Evolutionary conservation across 2,329 filamentous ascomycete species (phyloP), one percentile per base, ranked within the genome.

Genomic region (Camptophora hylomeconis): DNA sequence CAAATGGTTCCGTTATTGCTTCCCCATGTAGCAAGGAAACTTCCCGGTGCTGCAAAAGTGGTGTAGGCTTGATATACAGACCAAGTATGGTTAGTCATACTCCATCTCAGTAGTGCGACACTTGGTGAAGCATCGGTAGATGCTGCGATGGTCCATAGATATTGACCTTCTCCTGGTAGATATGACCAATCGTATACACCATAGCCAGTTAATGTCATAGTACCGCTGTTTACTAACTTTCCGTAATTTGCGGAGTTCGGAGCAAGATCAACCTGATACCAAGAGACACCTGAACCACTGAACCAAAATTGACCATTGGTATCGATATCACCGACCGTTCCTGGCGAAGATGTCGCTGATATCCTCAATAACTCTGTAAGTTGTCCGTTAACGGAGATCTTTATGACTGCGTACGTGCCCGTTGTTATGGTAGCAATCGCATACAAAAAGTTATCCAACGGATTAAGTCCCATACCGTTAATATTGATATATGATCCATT

Each of bases 371-470:
- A 12, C 21, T 5, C n/a, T 13, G 21, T 24, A n/a, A 24, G 21
- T 5, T n/a, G 12, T n/a, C 21, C 21, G 21, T 24, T 13, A n/a
- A 13, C n/a, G n/a, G n/a, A n/a, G n/a, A n/a, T n/a, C n/a, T n/a
- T n/a, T n/a, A n/a, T n/a, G n/a, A n/a, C n/a, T n/a, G n/a, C n/a
- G 21, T 13, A 13, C 21, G 15, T 12, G 21, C 10, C 21, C 11
- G 10, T 24, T 24, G 21, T 12, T 24, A 5, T 24, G 7, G 10
- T 13, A 5, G 5, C 21, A n/a, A 5, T 12, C 10, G 11, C 21
- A 13, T 24, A 24, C 11, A 24, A 12, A 13, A 24, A 24, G 21
- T 24, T 24, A 13, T 24, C 21, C 10, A 24, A 13, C 10, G n/a
- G 5, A 13, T 24, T 24, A 13, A 12, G 15, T 24, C 21, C 21